Percentiles rank a stretch among this genome's conserved stretches.
These are phyloP conservation scores for Candida nemodendra DNA, from an alignment of 805 yeast species.

Conservation along the genomic window DNA sequence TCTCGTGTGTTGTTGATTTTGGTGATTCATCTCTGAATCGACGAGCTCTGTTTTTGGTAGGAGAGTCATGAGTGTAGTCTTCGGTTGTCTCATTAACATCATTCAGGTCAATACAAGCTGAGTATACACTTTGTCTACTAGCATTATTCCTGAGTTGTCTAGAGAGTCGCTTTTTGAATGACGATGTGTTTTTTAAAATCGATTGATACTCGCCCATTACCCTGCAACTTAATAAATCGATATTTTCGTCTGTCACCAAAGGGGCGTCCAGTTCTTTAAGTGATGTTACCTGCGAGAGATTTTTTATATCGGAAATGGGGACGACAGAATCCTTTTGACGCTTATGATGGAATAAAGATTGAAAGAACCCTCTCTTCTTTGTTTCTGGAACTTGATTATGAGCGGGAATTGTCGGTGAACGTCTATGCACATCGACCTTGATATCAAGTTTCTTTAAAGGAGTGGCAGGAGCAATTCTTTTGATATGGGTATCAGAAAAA, in stretches of 20 bases:
- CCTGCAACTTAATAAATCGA: conserved; percentile 68
- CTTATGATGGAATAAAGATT: conserved; percentile 4
- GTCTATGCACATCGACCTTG: conserved; percentile 22
- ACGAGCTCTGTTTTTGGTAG: conserved; percentile 2
- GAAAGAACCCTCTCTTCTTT: conserved; percentile 11
- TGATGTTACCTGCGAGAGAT: neutral
- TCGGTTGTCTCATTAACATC: conserved; percentile 17
- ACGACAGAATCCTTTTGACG: neutral
- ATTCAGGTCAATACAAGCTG: conserved; percentile 17
- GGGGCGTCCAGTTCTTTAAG: conserved; percentile 1
- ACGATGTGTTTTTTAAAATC: conserved; percentile 10
- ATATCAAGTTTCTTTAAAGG: conserved; percentile 64
- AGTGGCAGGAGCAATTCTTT: conserved; percentile 58
- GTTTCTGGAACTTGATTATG: neutral
- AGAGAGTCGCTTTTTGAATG: conserved; percentile 24
- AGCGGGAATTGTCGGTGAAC: conserved; percentile 4
- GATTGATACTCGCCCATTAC: conserved; percentile 67
- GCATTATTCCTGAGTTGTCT: conserved; percentile 20
- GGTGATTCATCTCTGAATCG: neutral
- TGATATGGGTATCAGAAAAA: conserved; percentile 45
- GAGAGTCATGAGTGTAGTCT: conserved; percentile 18
- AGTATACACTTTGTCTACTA: conserved; percentile 22
- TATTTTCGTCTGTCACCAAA: conserved; percentile 31
- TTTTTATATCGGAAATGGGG: neutral
- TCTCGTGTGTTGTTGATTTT: neutral